phyloP scores from a whole-genome alignment of 768 basidiomycete genomes.

The Leccinum uliginosum region DNA sequence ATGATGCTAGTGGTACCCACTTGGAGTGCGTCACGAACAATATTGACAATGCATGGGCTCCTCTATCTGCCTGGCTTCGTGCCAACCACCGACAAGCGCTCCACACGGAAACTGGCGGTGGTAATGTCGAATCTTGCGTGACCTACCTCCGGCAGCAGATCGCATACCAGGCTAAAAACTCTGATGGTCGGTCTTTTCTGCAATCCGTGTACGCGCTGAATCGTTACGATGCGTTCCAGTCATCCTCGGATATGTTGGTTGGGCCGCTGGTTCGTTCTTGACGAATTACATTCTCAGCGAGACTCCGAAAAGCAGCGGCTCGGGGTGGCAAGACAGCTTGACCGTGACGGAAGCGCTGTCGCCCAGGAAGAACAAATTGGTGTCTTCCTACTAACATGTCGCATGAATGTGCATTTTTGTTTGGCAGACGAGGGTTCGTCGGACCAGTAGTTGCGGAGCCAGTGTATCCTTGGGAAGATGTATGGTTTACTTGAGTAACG shows the following conservation, averaged over 20 bases:
- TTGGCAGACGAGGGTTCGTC: too few species aligned
- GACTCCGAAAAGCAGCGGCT: constrained; percentile 27
- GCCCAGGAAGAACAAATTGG: constrained; percentile 11
- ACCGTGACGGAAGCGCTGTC: constrained; percentile 33
- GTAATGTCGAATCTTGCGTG: constrained; percentile 45
- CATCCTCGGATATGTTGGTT: constrained; percentile 52
- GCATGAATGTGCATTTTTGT: not conserved
- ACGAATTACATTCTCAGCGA: constrained; percentile 33
- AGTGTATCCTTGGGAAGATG: not conserved
- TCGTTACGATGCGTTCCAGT: not conserved
- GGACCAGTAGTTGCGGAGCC: not conserved
- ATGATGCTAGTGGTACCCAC: constrained; percentile 35
- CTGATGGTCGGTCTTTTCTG: constrained; percentile 34
- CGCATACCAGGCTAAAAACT: constrained; percentile 42
- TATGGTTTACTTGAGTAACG: not conserved
- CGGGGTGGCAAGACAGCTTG: constrained; percentile 35
- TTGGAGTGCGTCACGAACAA: constrained; percentile 51
- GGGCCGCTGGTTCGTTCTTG: constrained; percentile 54
- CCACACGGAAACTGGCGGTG: constrained; percentile 60
- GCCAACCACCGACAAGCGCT: constrained; percentile 49
- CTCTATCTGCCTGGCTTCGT: constrained; percentile 46
- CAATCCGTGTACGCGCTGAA: constrained; percentile 24
- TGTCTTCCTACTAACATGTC: not conserved
- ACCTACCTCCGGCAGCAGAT: constrained; percentile 43
- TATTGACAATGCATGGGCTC: constrained; percentile 42